Base-by-base conservation (phyloP, 1,284 basidiomycete genomes). In the Melanopsichium pennsylvanicum region DNA sequence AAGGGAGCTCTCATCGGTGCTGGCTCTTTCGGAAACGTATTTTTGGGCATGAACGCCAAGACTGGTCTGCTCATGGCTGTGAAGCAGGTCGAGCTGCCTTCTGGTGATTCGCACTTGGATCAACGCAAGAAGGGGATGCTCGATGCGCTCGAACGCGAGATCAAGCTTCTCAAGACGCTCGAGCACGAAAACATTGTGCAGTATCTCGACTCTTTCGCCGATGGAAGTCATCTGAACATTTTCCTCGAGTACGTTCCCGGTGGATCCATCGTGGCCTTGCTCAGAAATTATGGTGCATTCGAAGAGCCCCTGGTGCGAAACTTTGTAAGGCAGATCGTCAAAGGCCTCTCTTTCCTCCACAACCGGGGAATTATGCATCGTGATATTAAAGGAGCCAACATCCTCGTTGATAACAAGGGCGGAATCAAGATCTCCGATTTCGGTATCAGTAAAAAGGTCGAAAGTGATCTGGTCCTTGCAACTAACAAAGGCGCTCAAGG, bases 161-260 rank as follows among this genome's bases (percentile, higher is more conserved):
- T 98, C 61, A 96, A 95, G 82, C 85, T 98, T 8, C 85, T 99
- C 66, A 94, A 96, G 82, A 91, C 93, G 52, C 84, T 99, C 23
- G 90, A 97, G 76, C 96, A 99, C 79, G 91, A 90, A 52, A 97
- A 97, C 78, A 97, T 98, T 61, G 96, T 98, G 38, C 94, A 97
- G 82, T 98, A 98, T 78, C 88, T 95, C 40, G 78, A 80, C 61
- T 78, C 76, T 21, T 75, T 68, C 31, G 71, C 74, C 4, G 79
- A 81, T 37, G 70, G 67, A 15, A 57, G 70, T 1, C 89, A 88
- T 80, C 87, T 98, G 64, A 97, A 98, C 82, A 98, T 98, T 83
- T 99, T 99, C 86, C 84, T 98, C 69, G 95, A 98, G 82, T 98
- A 98, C 76, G 95, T 98, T 4, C 96, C 96, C 4, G 96, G 96